These are phyloP conservation scores for Globisporangium alternatum DNA, from an alignment of 352 stramenopile genomes.

Conservation along the genomic window DNA sequence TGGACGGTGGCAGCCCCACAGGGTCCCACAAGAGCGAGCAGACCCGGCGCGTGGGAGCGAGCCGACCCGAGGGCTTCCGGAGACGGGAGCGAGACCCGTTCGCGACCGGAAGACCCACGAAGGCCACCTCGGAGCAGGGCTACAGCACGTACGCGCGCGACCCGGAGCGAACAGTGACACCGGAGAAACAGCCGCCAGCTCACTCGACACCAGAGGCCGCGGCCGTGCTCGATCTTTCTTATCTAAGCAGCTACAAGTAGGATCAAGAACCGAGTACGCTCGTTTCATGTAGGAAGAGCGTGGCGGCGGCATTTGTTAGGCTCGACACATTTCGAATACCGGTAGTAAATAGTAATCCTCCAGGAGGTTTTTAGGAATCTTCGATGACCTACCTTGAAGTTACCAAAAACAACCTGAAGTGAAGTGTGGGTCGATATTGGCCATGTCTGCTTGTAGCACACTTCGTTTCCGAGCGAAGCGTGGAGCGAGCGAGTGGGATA, in stretches of 20 bases:
- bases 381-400: not conserved
- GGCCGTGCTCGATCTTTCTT: slow-evolving; percentile 20
- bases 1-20: slow-evolving; percentile 10
- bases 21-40: slow-evolving; percentile 9
- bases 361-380: not conserved
- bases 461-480: not conserved
- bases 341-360: not conserved
- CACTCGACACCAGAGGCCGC: not conserved
- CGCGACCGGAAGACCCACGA: not conserved
- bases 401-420: not conserved
- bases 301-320: not conserved
- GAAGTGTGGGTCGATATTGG: not conserved
- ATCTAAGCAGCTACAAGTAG: slow-evolving; percentile 27
- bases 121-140: slow-evolving; percentile 15
- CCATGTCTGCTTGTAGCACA: not conserved
- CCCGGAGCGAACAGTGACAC: not conserved
- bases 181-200: not conserved
- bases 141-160: slow-evolving; percentile 1
- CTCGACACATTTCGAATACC: not conserved
- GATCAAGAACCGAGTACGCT: no score
- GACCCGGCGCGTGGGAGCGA: not conserved
- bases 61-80: not conserved
- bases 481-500: not conserved
- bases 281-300: not conserved
- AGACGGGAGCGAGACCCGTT: slow-evolving; percentile 11